Base-by-base conservation (phyloP, 208 protist genomes). In the Leptomonas seymouri region DNA sequence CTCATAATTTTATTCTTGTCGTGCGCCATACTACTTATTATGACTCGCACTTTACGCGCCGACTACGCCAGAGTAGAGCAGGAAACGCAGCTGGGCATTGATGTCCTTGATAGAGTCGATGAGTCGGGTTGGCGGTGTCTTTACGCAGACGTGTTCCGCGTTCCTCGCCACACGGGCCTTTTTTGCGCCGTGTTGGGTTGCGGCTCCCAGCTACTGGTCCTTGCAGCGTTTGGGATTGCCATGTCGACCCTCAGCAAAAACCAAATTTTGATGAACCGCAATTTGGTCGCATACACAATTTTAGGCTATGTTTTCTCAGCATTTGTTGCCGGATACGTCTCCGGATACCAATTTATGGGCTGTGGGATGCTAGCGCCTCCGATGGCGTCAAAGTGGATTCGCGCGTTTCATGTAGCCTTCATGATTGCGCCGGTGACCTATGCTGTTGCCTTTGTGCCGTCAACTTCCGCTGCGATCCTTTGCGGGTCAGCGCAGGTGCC, bases 111-210 rank as follows among this genome's bases (percentile, higher is more conserved):
- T 56, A 70, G 73, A 23, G 66, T 86, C 27, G 97, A 98, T 20
- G 94, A 98, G 30, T 94, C 94, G 15, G 97, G 97, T 1, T 99
- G 98, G 98, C 98, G 98, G 67, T 92, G 97, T 28, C 74, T 99
- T 2, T 93, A 97, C 77, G 93, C 86, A 9, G 98, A 99, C 61
- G 97, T 99, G 2, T 98, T 99, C 71, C 89, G 98, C 14, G 68
- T 92, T 3, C 98, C 98, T 3, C 46, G 63, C 5, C 50, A 85
- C 57, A 62, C 89, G 0, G 25, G 70, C 21, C 42, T 98, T 25
- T 88, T 99, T 49, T 93, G 86, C 46, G 82, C 89, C 3, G 56
- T 98, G 8, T 54, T 98, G 9, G 91, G 91, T 15, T 84, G 81
- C 31, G 89, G 89, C 20, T 75, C 67, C 6, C 89, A 94, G 56